Conservation (phyloP, 352 stramenopile genomes). For the Achlya hypogyna region DNA sequence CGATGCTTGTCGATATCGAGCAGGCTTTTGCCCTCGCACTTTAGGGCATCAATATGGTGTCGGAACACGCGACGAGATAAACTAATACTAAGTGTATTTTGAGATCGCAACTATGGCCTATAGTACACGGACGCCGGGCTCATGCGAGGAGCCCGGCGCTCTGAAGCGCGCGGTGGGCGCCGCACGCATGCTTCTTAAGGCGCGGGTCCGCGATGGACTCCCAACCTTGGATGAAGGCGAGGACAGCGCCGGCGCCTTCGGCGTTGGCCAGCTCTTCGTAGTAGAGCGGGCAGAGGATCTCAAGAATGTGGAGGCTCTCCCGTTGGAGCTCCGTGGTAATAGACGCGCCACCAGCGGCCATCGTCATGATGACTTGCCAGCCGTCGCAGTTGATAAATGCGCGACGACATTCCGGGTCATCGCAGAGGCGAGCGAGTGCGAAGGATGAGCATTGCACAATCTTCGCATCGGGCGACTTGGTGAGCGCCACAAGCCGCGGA, state of each 20-base stretch:
- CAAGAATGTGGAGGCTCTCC: conserved; percentile 79
- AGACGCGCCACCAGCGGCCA: conserved; percentile 43
- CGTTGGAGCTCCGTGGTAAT: conserved; percentile 69
- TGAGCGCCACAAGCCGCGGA: conserved; percentile 53
- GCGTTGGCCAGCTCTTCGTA: conserved; percentile 70
- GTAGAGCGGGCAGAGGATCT: conserved; percentile 75
- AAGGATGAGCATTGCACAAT: conserved; percentile 59
- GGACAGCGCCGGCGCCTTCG: conserved; percentile 40
- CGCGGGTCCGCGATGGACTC: conserved; percentile 74
- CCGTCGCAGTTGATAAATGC: conserved; percentile 70
- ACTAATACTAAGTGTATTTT: too few species aligned
- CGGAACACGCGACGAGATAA: too few species aligned
- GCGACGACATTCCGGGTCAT: conserved; percentile 76
- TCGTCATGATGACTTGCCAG: conserved; percentile 79
- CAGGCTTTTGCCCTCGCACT: too few species aligned
- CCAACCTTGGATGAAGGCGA: conserved; percentile 65
- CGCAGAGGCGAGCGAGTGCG: conserved; percentile 64
- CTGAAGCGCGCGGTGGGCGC: conserved; percentile 64
- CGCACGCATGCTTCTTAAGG: conserved; percentile 80
- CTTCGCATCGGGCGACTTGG: conserved; percentile 48
- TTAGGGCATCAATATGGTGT: too few species aligned
- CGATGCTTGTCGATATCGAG: too few species aligned
- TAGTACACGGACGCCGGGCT: conserved; percentile 2
- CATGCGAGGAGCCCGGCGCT: conserved; percentile 59
- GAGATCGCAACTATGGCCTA: neutral